Evolutionary conservation across 2,329 filamentous ascomycete genomes (phyloP), one percentile per base, ranked within the genome.

Genomic region (Neocucurbitaria cava): DNA sequence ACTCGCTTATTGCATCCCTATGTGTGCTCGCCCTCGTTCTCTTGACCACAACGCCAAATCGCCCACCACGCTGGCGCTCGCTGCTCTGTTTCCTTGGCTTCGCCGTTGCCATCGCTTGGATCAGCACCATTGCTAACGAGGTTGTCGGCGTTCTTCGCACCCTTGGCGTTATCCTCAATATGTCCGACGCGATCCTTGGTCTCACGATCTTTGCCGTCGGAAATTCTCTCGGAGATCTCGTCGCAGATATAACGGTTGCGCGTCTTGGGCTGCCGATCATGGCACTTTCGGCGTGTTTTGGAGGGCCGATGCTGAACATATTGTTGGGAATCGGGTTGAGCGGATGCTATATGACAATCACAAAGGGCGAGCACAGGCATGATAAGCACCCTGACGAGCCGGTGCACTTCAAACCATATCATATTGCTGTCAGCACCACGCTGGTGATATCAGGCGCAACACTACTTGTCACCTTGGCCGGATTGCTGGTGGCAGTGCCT

Each of bases 221-320:
- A 24, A 99, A 99, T 76, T 96, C 91, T 8, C 83, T 98, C 8
- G 94, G 95, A 33, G 95, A 99, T 69, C 82, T 99, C 15, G 92
- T 99, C 9, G 94, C 95, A 15, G 90, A 99, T 72, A 90, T 98
- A 49, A 99, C 95, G 0, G 90, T 99, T 33, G 95, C 95, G 3
- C 87, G 91, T 30, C 85, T 99, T 2, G 95, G 95, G 2, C 97
- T 93, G 76, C 95, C 95, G 0, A 92, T 99, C 59, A 99, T 99
- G 95, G 95, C 95, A 0, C 78, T 89, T 36, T 93, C 91, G 30
- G 95, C 95, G 4, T 99, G 95, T 73, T 97, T 99, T 73, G 95
- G 95, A n/a, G 96, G 95, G 0, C 95, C 95, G 0, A 94, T 99
- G 92, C 85, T 99, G 36, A 99, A 99, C 68, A 99, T 99, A 59